Evolutionary conservation across 176 grass and related monocot genomes (phyloP).

Genomic region (Ensete ventricosum): DNA sequence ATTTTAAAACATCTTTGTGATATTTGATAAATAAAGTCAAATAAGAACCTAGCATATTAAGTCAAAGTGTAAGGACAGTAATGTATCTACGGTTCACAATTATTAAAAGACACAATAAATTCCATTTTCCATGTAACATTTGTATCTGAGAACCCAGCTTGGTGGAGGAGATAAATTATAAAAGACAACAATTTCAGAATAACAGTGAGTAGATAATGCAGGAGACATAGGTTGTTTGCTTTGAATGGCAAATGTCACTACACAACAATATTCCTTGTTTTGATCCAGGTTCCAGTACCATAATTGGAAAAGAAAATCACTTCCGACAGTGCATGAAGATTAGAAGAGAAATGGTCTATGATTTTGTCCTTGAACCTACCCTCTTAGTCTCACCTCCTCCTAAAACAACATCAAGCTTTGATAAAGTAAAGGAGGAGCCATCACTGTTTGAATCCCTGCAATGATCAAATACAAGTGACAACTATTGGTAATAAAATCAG

Average conservation of each 20-base stretch:
- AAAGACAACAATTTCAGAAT: too few relatives aligned
- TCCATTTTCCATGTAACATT: background rate
- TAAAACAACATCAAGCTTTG: constrained; percentile 77
- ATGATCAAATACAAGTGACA: constrained; percentile 33
- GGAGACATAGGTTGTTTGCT: too few relatives aligned
- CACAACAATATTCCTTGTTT: background rate
- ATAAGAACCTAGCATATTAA: background rate
- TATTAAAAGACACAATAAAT: background rate
- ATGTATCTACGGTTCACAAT: background rate
- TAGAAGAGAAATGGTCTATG: constrained; percentile 21
- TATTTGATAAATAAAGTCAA: background rate
- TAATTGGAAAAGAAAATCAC: background rate
- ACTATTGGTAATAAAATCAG: constrained; percentile 6
- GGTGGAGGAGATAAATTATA: too few relatives aligned
- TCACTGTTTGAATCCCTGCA: constrained; percentile 54
- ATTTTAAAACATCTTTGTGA: background rate
- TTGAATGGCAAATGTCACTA: too few relatives aligned
- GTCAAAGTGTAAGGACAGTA: background rate
- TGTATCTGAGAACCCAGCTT: background rate
- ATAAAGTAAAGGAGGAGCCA: constrained; percentile 40
- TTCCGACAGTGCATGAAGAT: background rate
- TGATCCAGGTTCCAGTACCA: background rate
- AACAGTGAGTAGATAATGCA: too few relatives aligned
- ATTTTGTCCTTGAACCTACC: constrained; percentile 31
- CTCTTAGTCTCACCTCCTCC: constrained; percentile 63